Evolutionary conservation across 2,329 filamentous ascomycete genomes (phyloP).

Genomic region (Botryotinia globosa): DNA sequence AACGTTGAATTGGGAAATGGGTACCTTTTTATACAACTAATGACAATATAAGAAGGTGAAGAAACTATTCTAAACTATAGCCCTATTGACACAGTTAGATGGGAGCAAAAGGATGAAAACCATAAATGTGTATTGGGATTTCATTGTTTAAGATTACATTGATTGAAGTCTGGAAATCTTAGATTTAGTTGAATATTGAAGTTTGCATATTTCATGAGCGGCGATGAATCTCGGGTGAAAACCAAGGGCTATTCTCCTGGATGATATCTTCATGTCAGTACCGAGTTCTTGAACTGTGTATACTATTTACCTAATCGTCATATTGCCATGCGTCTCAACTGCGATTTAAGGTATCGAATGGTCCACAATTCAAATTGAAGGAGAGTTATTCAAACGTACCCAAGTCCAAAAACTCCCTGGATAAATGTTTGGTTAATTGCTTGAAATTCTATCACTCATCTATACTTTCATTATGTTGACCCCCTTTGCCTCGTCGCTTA

Average conservation of each 20-base stretch:
- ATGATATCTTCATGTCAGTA: neutral
- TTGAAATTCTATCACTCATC: neutral
- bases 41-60: neutral
- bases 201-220: neutral
- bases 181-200: neutral
- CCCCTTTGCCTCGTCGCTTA: neutral
- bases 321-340: neutral
- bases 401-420: neutral
- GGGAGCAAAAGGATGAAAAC: neutral
- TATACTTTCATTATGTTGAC: neutral
- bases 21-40: neutral
- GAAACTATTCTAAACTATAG: neutral
- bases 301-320: neutral
- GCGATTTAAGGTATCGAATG: neutral
- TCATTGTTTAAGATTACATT: neutral
- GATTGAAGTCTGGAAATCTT: neutral
- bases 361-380: neutral
- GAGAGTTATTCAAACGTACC: too few relatives aligned
- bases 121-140: neutral
- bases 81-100: neutral
- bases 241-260: neutral
- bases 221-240: neutral
- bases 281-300: neutral
- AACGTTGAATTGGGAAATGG: neutral
- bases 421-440: neutral